Evolutionary conservation across 495 filamentous ascomycete genomes (phyloP), one percentile per base, ranked within the genome.

Genomic region (Astrothelium macrocarpum): DNA sequence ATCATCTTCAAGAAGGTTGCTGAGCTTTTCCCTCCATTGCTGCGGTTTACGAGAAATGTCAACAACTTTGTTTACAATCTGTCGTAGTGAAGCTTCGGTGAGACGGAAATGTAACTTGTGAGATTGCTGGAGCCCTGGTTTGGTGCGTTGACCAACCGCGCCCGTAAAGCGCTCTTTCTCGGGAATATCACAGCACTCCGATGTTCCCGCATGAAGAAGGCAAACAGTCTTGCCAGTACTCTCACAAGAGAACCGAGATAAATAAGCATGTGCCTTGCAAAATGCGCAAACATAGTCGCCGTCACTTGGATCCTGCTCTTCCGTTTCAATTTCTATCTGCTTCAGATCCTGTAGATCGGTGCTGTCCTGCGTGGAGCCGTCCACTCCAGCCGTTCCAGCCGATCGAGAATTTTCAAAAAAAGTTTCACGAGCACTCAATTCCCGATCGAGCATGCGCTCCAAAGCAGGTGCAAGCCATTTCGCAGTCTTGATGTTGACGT

Each of bases 381-480:
- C 1, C 20, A 66, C 59, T 25, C 46, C 20, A 14, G 59, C 60
- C 14, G 61, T 61, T 23, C 11, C 20, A 0, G 61, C 62, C 4
- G 25, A 28, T 5, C 29, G 59, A 59, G 66, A 61, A 14, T 69
- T 65, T 1, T 62, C 29, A 58, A 74, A 70, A 26, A 96, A 92
- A 2, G 81, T 76, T 39, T 82, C 77, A 56, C 94, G 81, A 62
- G 88, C 85, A 14, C 69, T 70, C 1, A 87, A 69, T 76, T 97
- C 94, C 39, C 90, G 85, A 63, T 83, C 81, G 66, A 81, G 81
- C 68, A 94, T 86, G 63, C 87, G 83, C 58, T 88, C 85, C 43
- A 98, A 77, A 20, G 94, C 94, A 1, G 93, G 93, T 1, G 88
- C 88, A 43, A 98, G 80, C 87, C 94, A 98, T 74, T 92, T 95